Evolutionary conservation across 139 green algal species (phyloP).

Genomic region (Ulvella scutata): DNA sequence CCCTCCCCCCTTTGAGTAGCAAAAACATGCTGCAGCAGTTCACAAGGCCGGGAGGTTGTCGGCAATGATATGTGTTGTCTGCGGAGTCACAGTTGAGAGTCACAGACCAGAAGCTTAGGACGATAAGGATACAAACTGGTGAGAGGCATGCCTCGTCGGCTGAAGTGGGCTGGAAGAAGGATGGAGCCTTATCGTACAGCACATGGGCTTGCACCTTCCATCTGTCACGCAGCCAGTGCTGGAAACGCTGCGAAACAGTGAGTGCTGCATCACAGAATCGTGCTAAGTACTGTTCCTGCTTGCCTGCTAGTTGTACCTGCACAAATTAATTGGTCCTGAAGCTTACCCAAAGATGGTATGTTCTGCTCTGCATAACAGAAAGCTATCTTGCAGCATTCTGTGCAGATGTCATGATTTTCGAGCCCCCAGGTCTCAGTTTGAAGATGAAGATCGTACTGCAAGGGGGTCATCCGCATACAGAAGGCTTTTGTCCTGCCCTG

Average conservation of each 20-base stretch:
- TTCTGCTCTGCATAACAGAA: no score
- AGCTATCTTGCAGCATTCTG: conserved; percentile 20
- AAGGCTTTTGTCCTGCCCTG: neutral
- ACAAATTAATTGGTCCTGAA: no score
- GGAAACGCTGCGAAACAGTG: conserved; percentile 81
- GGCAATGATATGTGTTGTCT: no score
- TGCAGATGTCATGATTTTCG: conserved; percentile 36
- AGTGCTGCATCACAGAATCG: conserved; percentile 31
- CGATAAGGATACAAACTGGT: conserved; percentile 10
- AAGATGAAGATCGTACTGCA: neutral
- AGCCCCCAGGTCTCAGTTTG: no score
- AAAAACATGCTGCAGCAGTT: no score
- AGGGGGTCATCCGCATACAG: neutral
- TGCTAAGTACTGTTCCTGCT: conserved; percentile 47
- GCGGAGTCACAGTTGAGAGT: neutral
- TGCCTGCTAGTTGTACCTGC: conserved; percentile 35
- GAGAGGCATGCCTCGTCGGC: conserved; percentile 12
- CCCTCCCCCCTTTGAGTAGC: neutral
- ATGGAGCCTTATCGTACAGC: conserved; percentile 73
- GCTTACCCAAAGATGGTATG: no score
- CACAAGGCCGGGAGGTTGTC: no score
- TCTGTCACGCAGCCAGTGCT: conserved; percentile 14
- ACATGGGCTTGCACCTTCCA: conserved; percentile 65
- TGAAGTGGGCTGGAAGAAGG: conserved; percentile 42
- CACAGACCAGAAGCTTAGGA: neutral